Evolutionary conservation across 2,329 filamentous ascomycete genomes (phyloP).

Genomic region (Domatiomyces globalis): DNA sequence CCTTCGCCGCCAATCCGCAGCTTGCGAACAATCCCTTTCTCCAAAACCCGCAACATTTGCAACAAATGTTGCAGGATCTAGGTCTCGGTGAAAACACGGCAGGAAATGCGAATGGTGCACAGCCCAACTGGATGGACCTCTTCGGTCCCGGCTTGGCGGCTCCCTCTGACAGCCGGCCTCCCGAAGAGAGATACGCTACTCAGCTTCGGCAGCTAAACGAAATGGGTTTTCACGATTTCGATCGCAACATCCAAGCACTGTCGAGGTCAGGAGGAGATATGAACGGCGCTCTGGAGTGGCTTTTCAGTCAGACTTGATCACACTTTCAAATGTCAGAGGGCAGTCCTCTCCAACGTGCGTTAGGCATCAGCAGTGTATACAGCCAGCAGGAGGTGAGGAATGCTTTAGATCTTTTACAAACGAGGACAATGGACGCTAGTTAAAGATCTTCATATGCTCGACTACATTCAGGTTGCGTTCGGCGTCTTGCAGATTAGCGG

Average conservation of each 20-base stretch:
- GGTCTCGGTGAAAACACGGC: slow-evolving; percentile 25
- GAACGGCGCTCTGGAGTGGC: slow-evolving; percentile 48
- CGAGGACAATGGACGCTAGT: background rate
- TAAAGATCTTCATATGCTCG: background rate
- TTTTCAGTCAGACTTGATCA: slow-evolving; percentile 15
- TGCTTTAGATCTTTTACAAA: background rate
- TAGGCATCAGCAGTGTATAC: background rate
- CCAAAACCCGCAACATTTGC: slow-evolving; percentile 45
- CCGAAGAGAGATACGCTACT: slow-evolving; percentile 82
- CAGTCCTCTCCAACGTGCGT: background rate
- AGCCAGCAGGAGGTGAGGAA: background rate
- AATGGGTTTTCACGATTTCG: slow-evolving; percentile 98
- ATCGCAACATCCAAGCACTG: slow-evolving; percentile 77
- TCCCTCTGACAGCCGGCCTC: slow-evolving; percentile 69
- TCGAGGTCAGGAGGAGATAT: slow-evolving; percentile 84
- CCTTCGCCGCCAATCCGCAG: slow-evolving; percentile 26
- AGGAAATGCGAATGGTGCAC: slow-evolving; percentile 20
- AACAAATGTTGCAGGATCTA: slow-evolving; percentile 41
- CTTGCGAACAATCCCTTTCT: slow-evolving; percentile 39
- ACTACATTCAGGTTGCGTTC: background rate
- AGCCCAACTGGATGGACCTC: slow-evolving; percentile 19
- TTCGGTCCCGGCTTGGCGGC: slow-evolving; percentile 17
- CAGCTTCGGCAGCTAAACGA: slow-evolving; percentile 90
- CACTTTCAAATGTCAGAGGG: background rate
- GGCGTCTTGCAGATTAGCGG: background rate